Base-by-base conservation (phyloP, 768 basidiomycete genomes). In the Stropharia rugosoannulata region DNA sequence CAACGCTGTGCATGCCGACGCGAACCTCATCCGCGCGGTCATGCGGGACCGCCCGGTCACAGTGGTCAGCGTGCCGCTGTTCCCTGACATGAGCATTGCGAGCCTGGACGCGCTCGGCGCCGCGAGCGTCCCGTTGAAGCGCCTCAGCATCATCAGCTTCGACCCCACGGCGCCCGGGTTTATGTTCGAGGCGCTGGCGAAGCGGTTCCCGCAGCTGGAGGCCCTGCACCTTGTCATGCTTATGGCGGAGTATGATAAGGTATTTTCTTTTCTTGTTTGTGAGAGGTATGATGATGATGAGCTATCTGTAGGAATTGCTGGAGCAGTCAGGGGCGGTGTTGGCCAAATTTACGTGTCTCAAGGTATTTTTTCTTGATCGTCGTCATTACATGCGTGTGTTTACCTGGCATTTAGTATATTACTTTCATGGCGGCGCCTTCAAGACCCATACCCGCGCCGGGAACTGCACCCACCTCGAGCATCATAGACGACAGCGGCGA, bases 191-290 rank as follows among this genome's bases (percentile, higher is more conserved):
- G 77, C 80, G 47, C 71, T 87, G 3, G 74, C 80, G 9, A 56
- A 61, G 42, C 73, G 81, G 4, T 70, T 86, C 4, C 76, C 78
- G 0, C 50, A 72, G 35, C 68, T 88, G 46, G 83, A 87, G 63
- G 83, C 84, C 1, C 66, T 87, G 29, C 84, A 87, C 61, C 69
- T 87, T 29, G 83, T 87, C 9, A 73, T 84, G 44, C 69, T 86
- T 18, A 71, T 80, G 59, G 73, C 79, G 2, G 74, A 77, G 12
- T 80, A 80, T 51, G 75, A 73, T 2, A 69, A 75, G 44, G 83
- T 77, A 60, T 62, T 36, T 51, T 42, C 56, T 50, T 22, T 16
- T 16, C 4, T 56, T n/a, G 25, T 5, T 39, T 32, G 42, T 13
- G 3, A 41, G 3, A 41, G 27, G 47, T n/a, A 27, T 55, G 11